A percentile compares a stretch with the other conserved stretches of the same genome.
Evolutionary conservation across 495 filamentous ascomycete genomes (phyloP).

Genomic region (Bryoglossum gracile): DNA sequence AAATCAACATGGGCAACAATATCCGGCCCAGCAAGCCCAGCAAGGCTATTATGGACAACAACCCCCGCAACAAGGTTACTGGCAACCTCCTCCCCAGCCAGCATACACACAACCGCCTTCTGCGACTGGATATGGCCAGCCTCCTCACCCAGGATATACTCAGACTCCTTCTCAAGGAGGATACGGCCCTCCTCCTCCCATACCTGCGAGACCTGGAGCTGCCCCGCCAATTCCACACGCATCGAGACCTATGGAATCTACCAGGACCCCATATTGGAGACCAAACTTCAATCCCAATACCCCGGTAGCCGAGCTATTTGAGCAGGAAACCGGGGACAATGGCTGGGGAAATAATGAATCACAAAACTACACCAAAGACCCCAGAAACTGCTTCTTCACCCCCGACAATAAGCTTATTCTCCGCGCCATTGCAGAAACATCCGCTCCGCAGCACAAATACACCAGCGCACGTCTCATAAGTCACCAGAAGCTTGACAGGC

Average conservation of each 20-base stretch:
- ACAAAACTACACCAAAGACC: conserved; percentile 33
- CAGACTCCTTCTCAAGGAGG: neutral
- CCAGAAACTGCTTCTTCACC: conserved; percentile 34
- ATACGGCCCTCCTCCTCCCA: neutral
- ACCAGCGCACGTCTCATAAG: conserved; percentile 35
- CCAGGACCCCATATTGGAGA: conserved; percentile 27
- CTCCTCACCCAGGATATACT: too few species aligned
- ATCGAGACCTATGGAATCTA: neutral
- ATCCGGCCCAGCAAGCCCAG: neutral
- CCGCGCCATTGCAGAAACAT: conserved; percentile 27
- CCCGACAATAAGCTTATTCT: conserved; percentile 32
- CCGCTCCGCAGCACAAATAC: conserved; percentile 27
- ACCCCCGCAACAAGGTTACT: conserved; percentile 1
- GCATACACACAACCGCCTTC: conserved; percentile 4
- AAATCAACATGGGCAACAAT: conserved; percentile 1
- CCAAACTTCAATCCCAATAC: conserved; percentile 28
- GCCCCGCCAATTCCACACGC: neutral
- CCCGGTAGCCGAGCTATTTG: conserved; percentile 30
- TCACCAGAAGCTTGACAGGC: conserved; percentile 30
- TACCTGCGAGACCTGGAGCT: neutral
- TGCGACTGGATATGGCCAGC: too few species aligned
- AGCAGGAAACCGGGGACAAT: conserved; percentile 34
- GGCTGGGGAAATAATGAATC: conserved; percentile 42
- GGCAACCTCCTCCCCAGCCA: neutral
- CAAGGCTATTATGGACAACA: conserved; percentile 4